Evolutionary conservation across 2,329 filamentous ascomycete species (phyloP), one percentile per base, ranked within the genome.

Genomic region (Torrubiella hemipterigena): DNA sequence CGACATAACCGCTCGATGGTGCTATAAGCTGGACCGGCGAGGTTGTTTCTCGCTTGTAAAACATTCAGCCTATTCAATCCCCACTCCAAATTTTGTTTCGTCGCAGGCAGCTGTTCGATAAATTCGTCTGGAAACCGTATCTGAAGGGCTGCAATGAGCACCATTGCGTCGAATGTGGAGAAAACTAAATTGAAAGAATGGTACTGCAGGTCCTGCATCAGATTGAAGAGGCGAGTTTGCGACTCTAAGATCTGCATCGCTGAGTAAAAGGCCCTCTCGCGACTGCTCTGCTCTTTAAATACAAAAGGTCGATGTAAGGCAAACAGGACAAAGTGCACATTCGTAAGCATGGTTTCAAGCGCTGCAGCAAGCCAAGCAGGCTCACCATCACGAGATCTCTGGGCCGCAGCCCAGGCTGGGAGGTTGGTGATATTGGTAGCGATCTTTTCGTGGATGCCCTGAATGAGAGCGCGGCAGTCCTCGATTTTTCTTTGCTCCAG

Each of bases 81-180:
- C 33, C 33, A 35, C 18, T 35, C 33, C 25, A 35, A 17, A 23
- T 14, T 26, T 5, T 16, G 27, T 29, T n/a, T 27, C 33, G 29
- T 21, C 12, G 21, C 18, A 8, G 24, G 29, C 6, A 35, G 27
- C 6, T 32, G 32, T 4, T 35, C 32, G 13, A 5, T 7, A 18
- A 23, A 23, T 27, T 38, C 32, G 13, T 29, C 14, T 4, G 36
- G 36, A 21, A 35, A 38, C 6, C 22, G 25, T n/a, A 38, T 32
- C 25, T 38, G 26, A 10, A 21, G 27, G 8, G 32, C 32, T 23
- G 32, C 36, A 8, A 38, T 16, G 9, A 38, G n/a, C 7, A 38
- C 36, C 32, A 30, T 27, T 10, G 36, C 36, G 17, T 38, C 36
- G 22, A 38, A 38, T 10, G 36, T 38, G 11, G 29, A 28, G 27